Conservation (phyloP, 257 asterid species). For the Haberlea rhodopensis region DNA sequence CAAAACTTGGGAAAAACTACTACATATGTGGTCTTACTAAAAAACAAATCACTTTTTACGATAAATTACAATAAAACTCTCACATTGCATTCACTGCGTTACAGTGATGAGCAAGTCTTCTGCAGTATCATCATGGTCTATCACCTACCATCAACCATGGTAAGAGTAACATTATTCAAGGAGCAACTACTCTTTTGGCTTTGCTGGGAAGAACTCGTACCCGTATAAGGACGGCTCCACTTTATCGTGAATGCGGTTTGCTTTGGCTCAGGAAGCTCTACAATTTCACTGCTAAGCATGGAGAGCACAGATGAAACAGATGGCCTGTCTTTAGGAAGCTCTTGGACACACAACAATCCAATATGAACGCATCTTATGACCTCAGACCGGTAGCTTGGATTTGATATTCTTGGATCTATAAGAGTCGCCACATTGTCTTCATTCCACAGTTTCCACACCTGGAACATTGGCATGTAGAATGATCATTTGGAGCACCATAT, state of each 20-base stretch:
- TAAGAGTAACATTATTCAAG: conserved; percentile 33
- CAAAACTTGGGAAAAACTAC: neutral
- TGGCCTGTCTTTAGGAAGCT: conserved; percentile 55
- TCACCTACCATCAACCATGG: conserved; percentile 37
- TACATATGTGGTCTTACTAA: neutral
- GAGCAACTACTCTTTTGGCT: conserved; percentile 34
- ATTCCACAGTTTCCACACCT: conserved; percentile 61
- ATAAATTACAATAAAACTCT: no score
- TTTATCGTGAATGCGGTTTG: conserved; percentile 33
- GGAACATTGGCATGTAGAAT: conserved; percentile 10
- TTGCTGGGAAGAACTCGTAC: conserved; percentile 34
- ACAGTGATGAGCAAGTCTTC: neutral
- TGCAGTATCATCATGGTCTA: neutral
- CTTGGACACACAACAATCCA: conserved; percentile 69
- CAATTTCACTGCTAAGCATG: conserved; percentile 48
- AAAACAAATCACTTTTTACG: neutral
- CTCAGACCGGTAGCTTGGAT: conserved; percentile 27
- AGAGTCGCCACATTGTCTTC: conserved; percentile 28
- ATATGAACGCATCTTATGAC: conserved; percentile 53
- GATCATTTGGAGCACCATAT: neutral
- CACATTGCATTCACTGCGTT: neutral
- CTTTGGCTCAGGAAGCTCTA: conserved; percentile 50
- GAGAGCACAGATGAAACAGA: conserved; percentile 42
- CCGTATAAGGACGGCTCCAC: conserved; percentile 21
- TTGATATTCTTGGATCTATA: conserved; percentile 40